Base-by-base conservation (phyloP, 345 rosid genomes). In the Dovyalis caffra region DNA sequence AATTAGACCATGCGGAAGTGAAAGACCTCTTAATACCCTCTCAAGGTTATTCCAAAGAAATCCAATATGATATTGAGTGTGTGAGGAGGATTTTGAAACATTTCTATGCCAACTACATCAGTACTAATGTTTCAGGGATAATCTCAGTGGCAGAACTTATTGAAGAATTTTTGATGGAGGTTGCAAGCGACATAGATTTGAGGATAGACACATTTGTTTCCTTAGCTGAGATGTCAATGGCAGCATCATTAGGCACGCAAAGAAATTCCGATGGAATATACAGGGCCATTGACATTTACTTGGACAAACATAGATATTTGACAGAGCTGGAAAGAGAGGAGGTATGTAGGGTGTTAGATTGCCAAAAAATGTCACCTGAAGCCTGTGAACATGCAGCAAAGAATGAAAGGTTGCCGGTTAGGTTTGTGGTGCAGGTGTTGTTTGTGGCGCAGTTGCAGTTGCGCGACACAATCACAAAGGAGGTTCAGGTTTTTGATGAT, bases 271-370 rank as follows among this genome's bases (percentile, higher is more conserved):
- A 94, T 76, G 93, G 93, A 70, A 79, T 90, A 61, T 95, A 92
- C 85, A 82, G 81, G 60, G 99, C 94, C 0, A 79, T 92, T 2
- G 90, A 95, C 77, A 76, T 81, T 38, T 95, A 89, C 88, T 74
- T 95, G 65, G 90, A 90, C 64, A 87, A 78, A 70, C 97, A 91
- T 73, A 73, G 75, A 57, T 78, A 64, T 69, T 49, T 95, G 70
- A 90, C 91, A 21, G 92, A 88, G 35, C 64, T 74, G 0, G 94
- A 92, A 78, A 92, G 81, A 68, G 90, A 90, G 70, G 89, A 90
- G 83, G 86, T 81, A 23, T 95, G 98, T 56, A 76, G 65, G 79
- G 82, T 86, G 43, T 74, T 95, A 76, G 95, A 95, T 20, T 89
- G 85, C 79, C 84, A 67, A 4, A 92, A 89, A 80, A 76, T 92